Conservation (phyloP, 352 stramenopile species). For the Globisporangium heterothallicum region DNA sequence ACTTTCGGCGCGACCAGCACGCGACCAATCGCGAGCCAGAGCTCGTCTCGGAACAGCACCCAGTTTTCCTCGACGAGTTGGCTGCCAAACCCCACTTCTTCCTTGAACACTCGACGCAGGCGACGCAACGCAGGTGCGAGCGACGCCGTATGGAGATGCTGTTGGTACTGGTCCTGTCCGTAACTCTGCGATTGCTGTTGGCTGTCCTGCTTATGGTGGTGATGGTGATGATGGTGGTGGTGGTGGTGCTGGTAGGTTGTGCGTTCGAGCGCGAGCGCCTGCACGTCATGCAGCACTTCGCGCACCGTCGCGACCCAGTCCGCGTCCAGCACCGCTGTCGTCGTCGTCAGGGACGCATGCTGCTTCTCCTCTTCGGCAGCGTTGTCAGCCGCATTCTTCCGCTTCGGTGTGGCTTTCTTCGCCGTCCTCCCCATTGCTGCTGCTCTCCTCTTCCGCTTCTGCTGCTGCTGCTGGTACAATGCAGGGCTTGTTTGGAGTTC, state of each 20-base stretch:
- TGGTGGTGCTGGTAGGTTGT: slow-evolving; percentile 32
- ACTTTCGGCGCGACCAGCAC: slow-evolving; percentile 42
- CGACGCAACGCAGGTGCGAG: slow-evolving; percentile 46
- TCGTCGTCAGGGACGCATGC: background rate
- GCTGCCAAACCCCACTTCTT: slow-evolving; percentile 39
- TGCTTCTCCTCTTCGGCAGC: background rate
- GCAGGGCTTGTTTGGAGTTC: too few species aligned
- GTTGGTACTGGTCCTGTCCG: background rate
- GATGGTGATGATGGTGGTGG: slow-evolving; percentile 24
- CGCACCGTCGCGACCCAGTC: slow-evolving; percentile 55
- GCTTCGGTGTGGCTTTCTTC: background rate
- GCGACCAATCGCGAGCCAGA: slow-evolving; percentile 47
- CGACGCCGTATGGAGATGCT: slow-evolving; percentile 13
- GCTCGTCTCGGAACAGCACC: slow-evolving; percentile 53
- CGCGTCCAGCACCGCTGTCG: slow-evolving; percentile 16
- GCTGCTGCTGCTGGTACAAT: background rate
- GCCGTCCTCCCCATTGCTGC: background rate
- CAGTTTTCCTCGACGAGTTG: slow-evolving; percentile 48
- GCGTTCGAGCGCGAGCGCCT: slow-evolving; percentile 53
- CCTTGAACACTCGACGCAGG: slow-evolving; percentile 37
- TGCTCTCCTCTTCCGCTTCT: too few species aligned
- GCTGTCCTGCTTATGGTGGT: slow-evolving; percentile 24
- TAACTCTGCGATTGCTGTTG: background rate
- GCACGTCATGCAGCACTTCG: slow-evolving; percentile 62
- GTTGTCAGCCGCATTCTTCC: background rate